These are phyloP conservation scores for Brassica napus DNA, from an alignment of 345 rosid species.

Conservation along the genomic window DNA sequence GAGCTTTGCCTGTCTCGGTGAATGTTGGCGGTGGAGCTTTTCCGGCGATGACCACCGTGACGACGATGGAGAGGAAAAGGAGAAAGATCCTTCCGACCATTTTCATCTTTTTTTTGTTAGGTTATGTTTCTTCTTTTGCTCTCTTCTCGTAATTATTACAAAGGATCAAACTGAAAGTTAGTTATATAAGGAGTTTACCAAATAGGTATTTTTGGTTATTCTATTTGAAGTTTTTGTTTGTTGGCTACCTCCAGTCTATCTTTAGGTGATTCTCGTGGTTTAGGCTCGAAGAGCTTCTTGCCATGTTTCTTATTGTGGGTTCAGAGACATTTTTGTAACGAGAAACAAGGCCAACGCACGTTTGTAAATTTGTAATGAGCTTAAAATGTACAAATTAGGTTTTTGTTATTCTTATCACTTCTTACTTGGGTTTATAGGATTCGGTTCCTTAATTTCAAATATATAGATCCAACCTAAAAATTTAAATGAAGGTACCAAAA, in stretches of 20 bases:
- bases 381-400: background rate
- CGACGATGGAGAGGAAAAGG: conserved; percentile 23
- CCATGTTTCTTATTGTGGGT: conserved; percentile 20
- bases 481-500: background rate
- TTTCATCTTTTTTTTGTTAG: conserved; percentile 15
- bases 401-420: background rate
- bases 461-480: background rate
- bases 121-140: background rate
- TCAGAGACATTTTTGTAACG: conserved; percentile 12
- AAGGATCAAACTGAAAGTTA: background rate
- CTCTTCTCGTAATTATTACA: conserved; percentile 23
- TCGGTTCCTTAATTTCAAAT: background rate
- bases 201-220: conserved; percentile 18
- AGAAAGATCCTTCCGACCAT: conserved; percentile 35
- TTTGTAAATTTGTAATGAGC: background rate
- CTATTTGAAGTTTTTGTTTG: conserved; percentile 16
- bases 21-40: conserved; percentile 40
- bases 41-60: conserved; percentile 33
- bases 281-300: background rate
- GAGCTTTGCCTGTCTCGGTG: conserved; percentile 39
- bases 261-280: conserved; percentile 16
- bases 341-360: conserved; percentile 19
- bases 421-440: background rate
- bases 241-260: background rate
- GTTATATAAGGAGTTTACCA: conserved; percentile 25